Percentiles rank a stretch among this genome's conserved stretches.
These are phyloP conservation scores for Sphaceloma murrayae DNA, from an alignment of 2,329 filamentous ascomycete genomes.

Conservation along the genomic window DNA sequence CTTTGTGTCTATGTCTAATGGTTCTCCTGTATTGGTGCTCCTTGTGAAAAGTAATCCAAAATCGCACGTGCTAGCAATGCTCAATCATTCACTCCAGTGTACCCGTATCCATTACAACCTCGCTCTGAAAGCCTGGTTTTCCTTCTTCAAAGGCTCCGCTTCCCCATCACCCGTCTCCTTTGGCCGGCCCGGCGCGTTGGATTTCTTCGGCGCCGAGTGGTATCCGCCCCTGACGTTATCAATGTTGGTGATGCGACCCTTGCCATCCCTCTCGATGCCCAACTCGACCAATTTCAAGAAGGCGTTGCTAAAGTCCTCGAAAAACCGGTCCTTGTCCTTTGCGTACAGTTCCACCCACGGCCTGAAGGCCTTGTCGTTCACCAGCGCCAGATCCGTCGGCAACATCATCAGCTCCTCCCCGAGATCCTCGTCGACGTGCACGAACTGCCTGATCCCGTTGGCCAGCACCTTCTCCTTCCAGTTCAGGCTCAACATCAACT, in stretches of 20 bases:
- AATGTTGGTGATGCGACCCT: conserved; percentile 45
- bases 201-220: conserved; percentile 49
- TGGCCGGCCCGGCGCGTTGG: conserved; percentile 30
- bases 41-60: too few relatives aligned
- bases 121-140: conserved; percentile 32
- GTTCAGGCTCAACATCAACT: conserved; percentile 41
- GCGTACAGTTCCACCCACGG: conserved; percentile 52
- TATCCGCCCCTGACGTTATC: conserved; percentile 52
- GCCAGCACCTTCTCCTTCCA: conserved; percentile 47
- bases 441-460: conserved; percentile 49
- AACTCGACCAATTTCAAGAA: conserved; percentile 54
- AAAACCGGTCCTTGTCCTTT: conserved; percentile 52
- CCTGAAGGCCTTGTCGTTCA: conserved; percentile 44
- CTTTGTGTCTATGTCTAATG: conserved; percentile 13
- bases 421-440: conserved; percentile 48
- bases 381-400: conserved; percentile 52
- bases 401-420: conserved; percentile 56
- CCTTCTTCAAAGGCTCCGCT: conserved; percentile 33
- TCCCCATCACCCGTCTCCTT: conserved; percentile 32
- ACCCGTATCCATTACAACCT: conserved; percentile 32
- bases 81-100: neutral
- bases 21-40: too few relatives aligned
- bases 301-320: conserved; percentile 48
- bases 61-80: neutral
- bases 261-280: conserved; percentile 47